Conservation (phyloP, 202 grass and related monocot genomes). For the Panicum virgatum region DNA sequence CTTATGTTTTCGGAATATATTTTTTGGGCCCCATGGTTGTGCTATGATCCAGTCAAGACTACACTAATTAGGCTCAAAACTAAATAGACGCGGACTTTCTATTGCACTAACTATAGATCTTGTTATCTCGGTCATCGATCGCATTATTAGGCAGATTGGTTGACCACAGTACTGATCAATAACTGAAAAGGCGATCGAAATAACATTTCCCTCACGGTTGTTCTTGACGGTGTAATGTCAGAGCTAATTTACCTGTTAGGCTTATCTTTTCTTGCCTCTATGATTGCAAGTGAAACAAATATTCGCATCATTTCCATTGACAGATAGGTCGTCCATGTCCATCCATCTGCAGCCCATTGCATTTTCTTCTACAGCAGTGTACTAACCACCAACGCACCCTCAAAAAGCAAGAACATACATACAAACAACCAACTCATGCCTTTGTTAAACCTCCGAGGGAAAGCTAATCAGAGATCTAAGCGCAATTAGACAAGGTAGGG, state of each 20-base stretch:
- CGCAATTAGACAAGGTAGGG: slow-evolving; percentile 16
- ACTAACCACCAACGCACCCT: slow-evolving; percentile 1
- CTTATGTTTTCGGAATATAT: background rate
- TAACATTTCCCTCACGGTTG: background rate
- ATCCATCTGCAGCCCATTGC: background rate
- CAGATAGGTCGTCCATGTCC: background rate
- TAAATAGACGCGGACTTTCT: background rate
- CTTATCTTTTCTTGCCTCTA: background rate
- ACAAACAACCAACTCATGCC: background rate
- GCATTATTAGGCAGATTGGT: background rate
- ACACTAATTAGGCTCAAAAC: background rate
- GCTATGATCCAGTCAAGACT: background rate
- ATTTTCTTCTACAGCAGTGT: background rate
- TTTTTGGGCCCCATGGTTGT: background rate
- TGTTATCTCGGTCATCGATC: background rate
- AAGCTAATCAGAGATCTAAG: slow-evolving; percentile 34
- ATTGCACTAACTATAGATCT: background rate
- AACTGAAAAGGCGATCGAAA: too few species aligned
- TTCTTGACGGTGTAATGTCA: background rate
- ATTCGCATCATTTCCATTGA: background rate
- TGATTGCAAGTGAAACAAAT: background rate
- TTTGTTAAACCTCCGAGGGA: slow-evolving; percentile 8
- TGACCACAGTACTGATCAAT: background rate
- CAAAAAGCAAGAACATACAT: background rate
- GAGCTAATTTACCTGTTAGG: background rate